Evolutionary conservation across 139 green algal genomes (phyloP), one percentile per base, ranked within the genome.

Genomic region (Tetratostichococcus sp.): DNA sequence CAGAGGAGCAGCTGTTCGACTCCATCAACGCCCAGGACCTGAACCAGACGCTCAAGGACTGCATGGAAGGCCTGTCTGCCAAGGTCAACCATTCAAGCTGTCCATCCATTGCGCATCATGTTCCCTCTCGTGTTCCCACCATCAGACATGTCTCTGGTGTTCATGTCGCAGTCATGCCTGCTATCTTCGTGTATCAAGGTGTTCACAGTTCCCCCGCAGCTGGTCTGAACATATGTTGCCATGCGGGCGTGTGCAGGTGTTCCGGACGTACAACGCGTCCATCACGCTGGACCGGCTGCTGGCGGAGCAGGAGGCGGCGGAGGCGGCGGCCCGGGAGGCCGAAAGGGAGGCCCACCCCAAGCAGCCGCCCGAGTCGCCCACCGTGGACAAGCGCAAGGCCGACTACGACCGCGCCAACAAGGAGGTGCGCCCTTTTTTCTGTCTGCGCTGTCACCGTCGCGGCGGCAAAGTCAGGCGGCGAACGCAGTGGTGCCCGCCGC

Each of bases 231-330:
- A n/a, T n/a, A n/a, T n/a, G n/a, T n/a, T n/a, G n/a, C n/a, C n/a
- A n/a, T n/a, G n/a, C n/a, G n/a, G n/a, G n/a, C n/a, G n/a, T 8
- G 34, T 26, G 26, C 81, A 89, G 86, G 93, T 98, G 73, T 99
- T 99, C 88, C 92, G 95, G 78, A 99, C 96, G 11, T 99, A 98
- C 90, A 99, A 99, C 80, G 96, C 96, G 0, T 97, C 91, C 43
- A 94, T 98, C 72, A 93, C 86, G 4, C 86, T 99, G 34, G 91
- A 98, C 80, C 72, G 77, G 2, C 86, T 98, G 86, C 85, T 99
- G 76, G 19, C 57, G 25, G 72, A 81, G 73, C 68, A 43, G 2
- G 89, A 94, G 74, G 68, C 32, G 59, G 75, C 81, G 65, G 70
- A 81, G 62, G 71, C 81, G 65, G 70, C 57, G 31, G 69, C 30